Percentiles rank a stretch among this genome's conserved stretches.
These are phyloP conservation scores for Rhodotorula mucilaginosa DNA, from an alignment of 1,284 basidiomycete species.

Conservation along the genomic window DNA sequence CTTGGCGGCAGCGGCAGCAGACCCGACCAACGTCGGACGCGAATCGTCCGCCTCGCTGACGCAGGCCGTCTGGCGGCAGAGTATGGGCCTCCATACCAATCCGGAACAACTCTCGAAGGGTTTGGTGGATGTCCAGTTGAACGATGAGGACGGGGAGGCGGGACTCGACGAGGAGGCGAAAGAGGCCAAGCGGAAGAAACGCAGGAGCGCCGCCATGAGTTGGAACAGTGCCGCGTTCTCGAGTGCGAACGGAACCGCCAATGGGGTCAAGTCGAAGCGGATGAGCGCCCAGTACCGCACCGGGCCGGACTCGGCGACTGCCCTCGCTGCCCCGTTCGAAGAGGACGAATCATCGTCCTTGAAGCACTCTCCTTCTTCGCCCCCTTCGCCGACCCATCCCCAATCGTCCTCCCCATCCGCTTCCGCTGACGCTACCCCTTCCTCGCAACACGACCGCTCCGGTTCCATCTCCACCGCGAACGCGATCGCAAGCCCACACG, in stretches of 20 bases:
- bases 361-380: background rate
- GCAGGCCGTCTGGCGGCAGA: slow-evolving; percentile 25
- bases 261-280: background rate
- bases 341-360: background rate
- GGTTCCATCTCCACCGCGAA: background rate
- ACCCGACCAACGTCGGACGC: slow-evolving; percentile 16
- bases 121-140: background rate
- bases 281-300: background rate
- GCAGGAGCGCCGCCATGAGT: background rate
- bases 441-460: background rate
- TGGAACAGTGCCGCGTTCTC: background rate
- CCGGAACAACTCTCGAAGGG: background rate
- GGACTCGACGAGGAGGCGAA: background rate
- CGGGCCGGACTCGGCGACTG: background rate
- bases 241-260: background rate
- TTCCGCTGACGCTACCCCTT: background rate
- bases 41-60: slow-evolving; percentile 15
- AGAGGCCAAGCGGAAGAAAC: background rate
- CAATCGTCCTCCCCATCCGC: background rate
- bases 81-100: slow-evolving; percentile 12
- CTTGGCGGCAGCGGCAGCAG: background rate
- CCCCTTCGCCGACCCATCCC: background rate
- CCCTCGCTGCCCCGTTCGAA: background rate
- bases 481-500: slow-evolving; percentile 9
- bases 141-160: background rate